Conservation (phyloP, 768 basidiomycete genomes). For the Phaffia australis region DNA sequence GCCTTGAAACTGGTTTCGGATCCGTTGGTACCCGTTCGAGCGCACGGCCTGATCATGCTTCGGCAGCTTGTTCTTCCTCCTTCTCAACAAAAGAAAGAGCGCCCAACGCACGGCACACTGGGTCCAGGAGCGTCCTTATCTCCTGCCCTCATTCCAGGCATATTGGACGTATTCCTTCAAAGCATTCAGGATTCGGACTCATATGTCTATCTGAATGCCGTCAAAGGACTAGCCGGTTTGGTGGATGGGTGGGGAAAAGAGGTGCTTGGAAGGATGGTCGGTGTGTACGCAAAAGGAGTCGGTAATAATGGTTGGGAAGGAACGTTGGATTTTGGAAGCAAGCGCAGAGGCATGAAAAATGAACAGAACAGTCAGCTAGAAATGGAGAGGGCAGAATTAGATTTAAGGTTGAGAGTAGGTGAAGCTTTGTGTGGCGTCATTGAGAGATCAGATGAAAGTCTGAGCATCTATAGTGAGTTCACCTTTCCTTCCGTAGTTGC, state of each 20-base stretch:
- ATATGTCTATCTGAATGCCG: conserved; percentile 86
- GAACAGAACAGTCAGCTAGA: conserved; percentile 40
- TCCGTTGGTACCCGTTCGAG: conserved; percentile 82
- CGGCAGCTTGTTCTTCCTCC: conserved; percentile 57
- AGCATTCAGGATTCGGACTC: conserved; percentile 82
- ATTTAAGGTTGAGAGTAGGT: conserved; percentile 63
- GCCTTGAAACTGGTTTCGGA: conserved; percentile 82
- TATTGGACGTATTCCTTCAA: conserved; percentile 76
- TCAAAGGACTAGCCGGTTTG: conserved; percentile 79
- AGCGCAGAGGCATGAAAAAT: conserved; percentile 39
- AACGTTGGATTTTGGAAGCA: conserved; percentile 38
- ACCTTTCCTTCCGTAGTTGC: too few species aligned
- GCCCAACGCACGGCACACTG: conserved; percentile 23
- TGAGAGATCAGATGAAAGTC: conserved; percentile 55
- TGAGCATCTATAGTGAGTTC: conserved; percentile 56
- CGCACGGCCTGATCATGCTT: conserved; percentile 75
- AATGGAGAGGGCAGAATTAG: conserved; percentile 48
- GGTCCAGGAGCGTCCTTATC: conserved; percentile 12
- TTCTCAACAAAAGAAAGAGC: conserved; percentile 28
- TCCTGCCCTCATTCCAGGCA: conserved; percentile 61
- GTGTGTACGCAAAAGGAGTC: conserved; percentile 45
- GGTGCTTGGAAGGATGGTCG: conserved; percentile 56
- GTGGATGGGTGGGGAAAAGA: conserved; percentile 66
- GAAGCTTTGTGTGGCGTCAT: conserved; percentile 76
- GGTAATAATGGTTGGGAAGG: conserved; percentile 40